Base-by-base conservation (phyloP, 2,329 filamentous ascomycete genomes). In the Pseudogymnoascus sp. region DNA sequence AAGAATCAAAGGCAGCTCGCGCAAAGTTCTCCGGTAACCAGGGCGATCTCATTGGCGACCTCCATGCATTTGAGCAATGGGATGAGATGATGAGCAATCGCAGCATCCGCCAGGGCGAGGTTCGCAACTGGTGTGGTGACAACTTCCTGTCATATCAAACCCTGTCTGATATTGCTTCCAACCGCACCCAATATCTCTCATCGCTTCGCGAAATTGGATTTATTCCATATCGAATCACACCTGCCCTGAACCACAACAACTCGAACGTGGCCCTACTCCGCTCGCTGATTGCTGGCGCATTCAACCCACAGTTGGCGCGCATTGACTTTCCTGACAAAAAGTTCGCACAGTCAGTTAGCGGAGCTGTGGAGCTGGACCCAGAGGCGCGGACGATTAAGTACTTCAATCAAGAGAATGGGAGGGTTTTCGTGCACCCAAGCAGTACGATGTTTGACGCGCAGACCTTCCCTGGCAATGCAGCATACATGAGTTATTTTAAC, bases 271-370 rank as follows among this genome's bases (percentile, higher is more conserved):
- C 70, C 25, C 67, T 73, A 9, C 62, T 73, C 16, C 68, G 71
- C 11, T 72, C 71, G 4, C 67, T 73, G 14, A 73, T 79, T 7
- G 79, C 79, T 1, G 79, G 75, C 12, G 74, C 79, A 2, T 80
- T 82, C 73, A 78, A 78, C 39, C 94, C 94, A 0, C 93, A 97
- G 74, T 85, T 97, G 65, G 91, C 91, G 12, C 85, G 92, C 60
- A 96, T 99, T 70, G 88, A 91, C 65, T 90, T 97, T 67, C 94
- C 94, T 0, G 91, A 96, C 75, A 96, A 96, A 78, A 97, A 97
- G 74, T 99, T 95, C 73, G 89, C 90, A 11, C 85, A 87, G 35
- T 91, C 90, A 2, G 84, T 95, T 65, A 90, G 90, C 1, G 94
- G 94, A 6, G 90, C 94, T 0, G 90, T 97, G 1, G 93, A 94